Evolutionary conservation across 768 basidiomycete species (phyloP), one percentile per base, ranked within the genome.

Genomic region (Rhizopogon vesiculosus): DNA sequence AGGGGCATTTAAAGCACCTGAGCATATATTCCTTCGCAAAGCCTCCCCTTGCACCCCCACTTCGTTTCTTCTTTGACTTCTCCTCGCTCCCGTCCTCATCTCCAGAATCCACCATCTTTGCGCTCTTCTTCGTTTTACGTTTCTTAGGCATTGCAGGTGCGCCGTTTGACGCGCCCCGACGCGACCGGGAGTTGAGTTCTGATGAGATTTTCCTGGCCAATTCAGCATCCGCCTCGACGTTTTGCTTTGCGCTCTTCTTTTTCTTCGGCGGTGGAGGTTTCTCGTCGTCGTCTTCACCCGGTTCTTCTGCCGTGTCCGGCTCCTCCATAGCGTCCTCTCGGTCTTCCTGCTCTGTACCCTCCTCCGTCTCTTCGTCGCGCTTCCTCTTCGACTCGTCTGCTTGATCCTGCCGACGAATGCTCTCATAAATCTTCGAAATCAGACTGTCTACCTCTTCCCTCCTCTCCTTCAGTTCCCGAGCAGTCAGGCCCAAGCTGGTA

Each of bases 21-120:
- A 93, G 73, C 15, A 69, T 66, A 65, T 85, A 91, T 63, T 88
- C 87, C 69, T 92, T 92, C 46, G 81, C 81, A 67, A 93, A 91
- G 22, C 89, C 90, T 15, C 87, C 89, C 65, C 79, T 82, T 22
- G 84, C 82, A 45, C 71, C 70, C 40, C 78, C 74, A 12, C 79
- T 76, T 15, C 77, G 76, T 61, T 84, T 79, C 65, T 75, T 75
- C 69, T 80, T 80, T 43, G 66, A 55, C 70, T 73, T 64, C 67
- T 72, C 74, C 3, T 63, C 63, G n/a, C 69, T 76, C 42, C 76
- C 73, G 64, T 71, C 72, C 50, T 76, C 79, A 53, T 80, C 80
- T 29, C 82, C 83, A 56, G 83, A 76, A 18, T 69, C 66, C 13
- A 71, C 62, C 48, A 71, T 76, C 51, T 73, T 77, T 7, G 83